These are phyloP conservation scores for Ustilago lituana DNA, from an alignment of 1,284 basidiomycete species.

Conservation along the genomic window DNA sequence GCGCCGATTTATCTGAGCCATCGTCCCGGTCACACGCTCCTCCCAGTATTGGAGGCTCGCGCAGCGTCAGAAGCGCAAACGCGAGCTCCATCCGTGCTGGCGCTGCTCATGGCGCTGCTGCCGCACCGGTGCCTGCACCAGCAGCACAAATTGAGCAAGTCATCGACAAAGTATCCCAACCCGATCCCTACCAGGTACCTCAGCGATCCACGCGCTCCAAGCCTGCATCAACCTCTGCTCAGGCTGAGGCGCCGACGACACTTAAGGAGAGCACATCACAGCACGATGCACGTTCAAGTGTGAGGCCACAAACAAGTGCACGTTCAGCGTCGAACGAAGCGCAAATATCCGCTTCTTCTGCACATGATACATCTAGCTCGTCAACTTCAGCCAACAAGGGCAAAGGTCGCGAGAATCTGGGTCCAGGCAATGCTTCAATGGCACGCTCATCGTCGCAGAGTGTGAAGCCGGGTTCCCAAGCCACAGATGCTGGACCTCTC, in stretches of 20 bases:
- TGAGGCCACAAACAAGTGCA: background rate
- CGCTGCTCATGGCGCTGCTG: background rate
- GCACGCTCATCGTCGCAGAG: constrained; percentile 2
- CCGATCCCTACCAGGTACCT: constrained; percentile 28
- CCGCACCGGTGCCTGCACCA: background rate
- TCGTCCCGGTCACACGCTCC: constrained; percentile 10
- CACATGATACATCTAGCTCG: background rate
- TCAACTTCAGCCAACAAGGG: constrained; percentile 10
- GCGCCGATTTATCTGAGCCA: background rate
- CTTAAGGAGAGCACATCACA: constrained; percentile 34
- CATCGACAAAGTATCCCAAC: constrained; percentile 37
- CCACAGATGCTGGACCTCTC: too few relatives aligned
- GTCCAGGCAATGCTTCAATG: background rate
- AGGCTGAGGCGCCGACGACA: background rate
- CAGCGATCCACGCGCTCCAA: constrained; percentile 1
- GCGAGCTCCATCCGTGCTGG: constrained; percentile 1
- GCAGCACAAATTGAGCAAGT: background rate
- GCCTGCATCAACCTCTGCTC: background rate
- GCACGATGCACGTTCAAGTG: constrained; percentile 3
- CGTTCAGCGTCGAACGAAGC: background rate
- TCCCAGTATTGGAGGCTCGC: constrained; percentile 21
- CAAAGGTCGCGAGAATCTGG: constrained; percentile 11
- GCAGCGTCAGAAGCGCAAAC: background rate
- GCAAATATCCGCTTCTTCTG: background rate
- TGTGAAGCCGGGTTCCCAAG: constrained; percentile 12